Base-by-base conservation (phyloP, 495 filamentous ascomycete genomes). In the Podospora appendiculata region DNA sequence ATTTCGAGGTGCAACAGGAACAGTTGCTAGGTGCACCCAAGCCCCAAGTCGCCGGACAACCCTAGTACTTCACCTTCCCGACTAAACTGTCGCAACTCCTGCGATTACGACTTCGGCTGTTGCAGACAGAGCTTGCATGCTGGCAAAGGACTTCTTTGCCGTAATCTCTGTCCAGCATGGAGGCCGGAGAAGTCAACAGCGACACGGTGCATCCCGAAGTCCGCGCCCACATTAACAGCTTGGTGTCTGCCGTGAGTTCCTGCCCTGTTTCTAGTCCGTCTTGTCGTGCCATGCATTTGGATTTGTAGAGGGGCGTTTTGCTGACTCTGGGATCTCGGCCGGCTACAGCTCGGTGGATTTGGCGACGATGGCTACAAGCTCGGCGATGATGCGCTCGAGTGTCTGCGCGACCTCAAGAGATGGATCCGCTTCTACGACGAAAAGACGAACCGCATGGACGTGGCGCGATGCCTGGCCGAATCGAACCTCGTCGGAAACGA, bases 351-450 rank as follows among this genome's bases (percentile, higher is more conserved):
- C 53, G 93, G 93, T 68, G 93, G 94, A 19, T 82, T 83, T 59
- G 85, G 88, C 61, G 86, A 87, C 48, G 89, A 87, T 51, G 62
- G 61, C 56, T 99, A 99, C 68, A 77, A 86, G 7, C 82, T 97
- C 44, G 94, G 94, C 62, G 91, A 97, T 64, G 92, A 96, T 68
- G 90, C 94, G 8, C 68, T 94, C 56, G 88, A 91, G 46, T 91
- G 89, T 69, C 76, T 99, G 50, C 87, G 90, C 48, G 94, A 99
- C 69, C 77, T 97, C 41, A 90, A 89, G 58, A 85, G 82, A 79
- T 97, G 94, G 94, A 71, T 99, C 59, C 90, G 86, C 63, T 77
- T 95, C 52, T 94, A 94, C 76, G 94, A 99, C 64, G 87, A 95
- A 63, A 94, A 93, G 66, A 81, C 86, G 50, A 94, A 95, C 61